Percentiles rank a stretch among this genome's conserved stretches.
These are phyloP conservation scores for Streptanthus diversifolius DNA, from an alignment of 345 rosid genomes.

Conservation along the genomic window DNA sequence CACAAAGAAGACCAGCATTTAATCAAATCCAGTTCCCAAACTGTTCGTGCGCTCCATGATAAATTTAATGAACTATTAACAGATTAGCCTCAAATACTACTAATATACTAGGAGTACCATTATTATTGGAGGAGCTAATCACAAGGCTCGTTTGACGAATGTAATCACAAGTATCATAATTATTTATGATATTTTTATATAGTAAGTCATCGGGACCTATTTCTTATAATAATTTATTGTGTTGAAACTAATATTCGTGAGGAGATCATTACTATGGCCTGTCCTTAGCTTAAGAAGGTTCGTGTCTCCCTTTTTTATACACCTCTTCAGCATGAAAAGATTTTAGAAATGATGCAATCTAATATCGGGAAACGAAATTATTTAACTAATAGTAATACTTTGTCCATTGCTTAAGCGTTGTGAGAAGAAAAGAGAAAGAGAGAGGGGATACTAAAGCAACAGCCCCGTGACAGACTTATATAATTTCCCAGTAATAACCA, in stretches of 20 bases:
- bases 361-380: neutral
- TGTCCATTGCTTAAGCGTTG: neutral
- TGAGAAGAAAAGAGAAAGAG: neutral
- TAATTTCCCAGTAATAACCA: neutral
- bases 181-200: neutral
- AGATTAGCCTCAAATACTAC: neutral
- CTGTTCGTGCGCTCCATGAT: neutral
- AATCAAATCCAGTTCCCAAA: constrained; percentile 2
- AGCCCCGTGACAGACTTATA: neutral
- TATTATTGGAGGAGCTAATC: too few relatives aligned
- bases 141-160: neutral
- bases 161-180: neutral
- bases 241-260: neutral
- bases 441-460: neutral
- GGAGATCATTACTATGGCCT: neutral
- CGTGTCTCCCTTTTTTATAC: neutral
- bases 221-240: neutral
- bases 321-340: neutral
- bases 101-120: neutral
- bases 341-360: neutral
- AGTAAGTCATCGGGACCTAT: too few relatives aligned
- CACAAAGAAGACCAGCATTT: neutral
- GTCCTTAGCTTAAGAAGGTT: neutral
- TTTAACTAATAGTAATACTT: neutral
- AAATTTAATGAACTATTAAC: neutral